phyloP scores from a whole-genome alignment of 164 flowering plant species.

The Nymphaea thermarum region DNA sequence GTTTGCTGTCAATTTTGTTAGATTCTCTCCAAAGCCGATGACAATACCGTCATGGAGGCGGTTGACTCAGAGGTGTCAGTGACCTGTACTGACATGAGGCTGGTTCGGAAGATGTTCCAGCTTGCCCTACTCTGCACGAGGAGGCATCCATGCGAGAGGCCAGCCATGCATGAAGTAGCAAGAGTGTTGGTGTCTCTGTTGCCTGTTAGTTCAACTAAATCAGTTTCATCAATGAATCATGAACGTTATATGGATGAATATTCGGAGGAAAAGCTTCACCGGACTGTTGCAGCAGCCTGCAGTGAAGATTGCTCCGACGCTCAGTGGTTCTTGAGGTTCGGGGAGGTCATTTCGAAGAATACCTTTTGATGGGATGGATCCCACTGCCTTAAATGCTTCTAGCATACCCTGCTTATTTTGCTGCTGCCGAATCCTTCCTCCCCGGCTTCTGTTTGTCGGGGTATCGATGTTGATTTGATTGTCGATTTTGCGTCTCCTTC shows the following conservation, averaged over 20 bases:
- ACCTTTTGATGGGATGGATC: conserved; percentile 16
- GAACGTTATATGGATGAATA: conserved; percentile 27
- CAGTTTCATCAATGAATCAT: conserved; percentile 20
- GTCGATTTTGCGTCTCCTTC: too few relatives aligned
- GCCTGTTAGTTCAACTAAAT: conserved; percentile 22
- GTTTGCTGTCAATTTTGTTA: conserved; percentile 14
- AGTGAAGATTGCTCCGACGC: conserved; percentile 35
- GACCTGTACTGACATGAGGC: conserved; percentile 63
- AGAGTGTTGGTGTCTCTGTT: conserved; percentile 56
- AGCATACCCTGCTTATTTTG: too few relatives aligned
- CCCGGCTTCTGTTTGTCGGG: too few relatives aligned
- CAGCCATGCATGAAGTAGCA: conserved; percentile 83
- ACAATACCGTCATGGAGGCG: conserved; percentile 81
- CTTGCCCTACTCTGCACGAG: conserved; percentile 83
- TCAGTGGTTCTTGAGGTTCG: conserved; percentile 65
- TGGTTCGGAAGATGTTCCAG: conserved; percentile 68
- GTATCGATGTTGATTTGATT: too few relatives aligned
- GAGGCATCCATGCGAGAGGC: conserved; percentile 58
- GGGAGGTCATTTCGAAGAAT: conserved; percentile 66
- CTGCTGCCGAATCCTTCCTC: too few relatives aligned
- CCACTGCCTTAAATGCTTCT: too few relatives aligned
- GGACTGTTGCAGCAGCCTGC: not conserved
- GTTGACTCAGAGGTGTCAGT: conserved; percentile 88
- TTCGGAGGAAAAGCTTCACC: conserved; percentile 6
- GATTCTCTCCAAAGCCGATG: conserved; percentile 74